Base-by-base conservation (phyloP, 768 basidiomycete genomes). In the Tylopilus sp. region DNA sequence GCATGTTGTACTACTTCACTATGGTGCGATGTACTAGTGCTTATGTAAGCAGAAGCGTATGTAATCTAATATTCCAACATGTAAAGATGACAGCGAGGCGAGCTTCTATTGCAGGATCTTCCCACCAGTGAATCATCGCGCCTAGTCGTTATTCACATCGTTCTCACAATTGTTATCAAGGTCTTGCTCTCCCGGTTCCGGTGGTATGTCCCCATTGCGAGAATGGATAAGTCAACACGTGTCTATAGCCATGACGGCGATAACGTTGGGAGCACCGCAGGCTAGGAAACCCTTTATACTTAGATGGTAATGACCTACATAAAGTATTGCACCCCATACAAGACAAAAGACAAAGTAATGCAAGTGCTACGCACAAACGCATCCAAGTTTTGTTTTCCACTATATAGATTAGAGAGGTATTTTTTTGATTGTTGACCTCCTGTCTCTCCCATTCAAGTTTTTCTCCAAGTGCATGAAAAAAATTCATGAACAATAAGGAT, bases 121-220 rank as follows among this genome's bases (percentile, higher is more conserved):
- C 35, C 60, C 56, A 60, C 51, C 56, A 58, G 6, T 44, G 43
- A 33, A 44, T 42, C 65, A 66, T 62, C 6, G 8, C 42, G 9
- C 46, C 21, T 28, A 30, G n/a, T 38, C 17, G 22, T 21, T 41
- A 18, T 15, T 7, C 21, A 9, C 4, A 3, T 2, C 8, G 13
- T 26, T n/a, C 47, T 47, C 11, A 56, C 18, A 20, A 1, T 21
- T 1, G 1, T 33, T 15, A 20, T 23, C 10, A 25, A 11, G 43
- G 52, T 22, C 59, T 60, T 22, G 20, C 44, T 23, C 36, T 56
- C 22, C 40, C 22, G 54, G 28, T 40, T n/a, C 33, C 17, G 10
- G 23, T 3, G 21, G 59, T 60, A 60, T 12, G 49, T 23, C 40
- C 22, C 6, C 15, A 20, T 18, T 21, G 21, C 38, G 31, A 38